A percentile compares a stretch with the other conserved stretches of the same genome.
These are phyloP conservation scores for Rubus parviflorus DNA, from an alignment of 306 rosid genomes.

Conservation along the genomic window DNA sequence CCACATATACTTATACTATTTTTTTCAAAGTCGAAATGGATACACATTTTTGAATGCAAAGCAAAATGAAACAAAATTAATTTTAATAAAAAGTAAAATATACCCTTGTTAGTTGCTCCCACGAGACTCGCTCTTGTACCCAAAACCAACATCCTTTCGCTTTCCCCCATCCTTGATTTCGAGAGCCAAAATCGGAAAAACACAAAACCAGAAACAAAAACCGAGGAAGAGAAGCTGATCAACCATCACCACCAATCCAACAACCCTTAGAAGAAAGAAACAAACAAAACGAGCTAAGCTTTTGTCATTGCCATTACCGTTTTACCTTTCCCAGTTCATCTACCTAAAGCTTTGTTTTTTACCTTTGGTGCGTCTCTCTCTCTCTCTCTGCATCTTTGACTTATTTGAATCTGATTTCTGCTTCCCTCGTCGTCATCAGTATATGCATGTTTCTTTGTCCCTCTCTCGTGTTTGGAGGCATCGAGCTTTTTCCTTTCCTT, in stretches of 20 bases:
- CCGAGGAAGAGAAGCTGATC: not conserved
- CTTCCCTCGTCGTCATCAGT: not conserved
- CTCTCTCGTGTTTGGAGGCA: slow-evolving; percentile 11
- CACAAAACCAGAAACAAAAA: not conserved
- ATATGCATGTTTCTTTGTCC: slow-evolving; percentile 6
- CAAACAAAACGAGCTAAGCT: not conserved
- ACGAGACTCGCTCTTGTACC: slow-evolving; percentile 33
- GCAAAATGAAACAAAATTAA: not conserved
- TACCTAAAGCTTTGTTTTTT: not conserved
- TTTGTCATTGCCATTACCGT: not conserved
- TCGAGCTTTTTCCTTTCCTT: not conserved
- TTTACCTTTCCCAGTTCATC: not conserved
- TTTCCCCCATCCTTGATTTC: not conserved
- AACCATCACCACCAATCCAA: slow-evolving; percentile 20
- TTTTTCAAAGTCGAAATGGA: not conserved
- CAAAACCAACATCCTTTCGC: not conserved
- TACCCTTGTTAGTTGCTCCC: slow-evolving; percentile 8
- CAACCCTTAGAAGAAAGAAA: slow-evolving; percentile 1
- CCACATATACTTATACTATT: too few species aligned
- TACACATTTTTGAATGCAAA: not conserved
- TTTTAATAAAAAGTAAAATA: too few species aligned
- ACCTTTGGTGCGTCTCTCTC: not conserved
- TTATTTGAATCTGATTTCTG: not conserved
- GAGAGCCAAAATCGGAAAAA: slow-evolving; percentile 1
- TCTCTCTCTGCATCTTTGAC: not conserved